Evolutionary conservation across 1,139 yeast genomes (phyloP), one percentile per base, ranked within the genome.

Genomic region (Taphrina communis): DNA sequence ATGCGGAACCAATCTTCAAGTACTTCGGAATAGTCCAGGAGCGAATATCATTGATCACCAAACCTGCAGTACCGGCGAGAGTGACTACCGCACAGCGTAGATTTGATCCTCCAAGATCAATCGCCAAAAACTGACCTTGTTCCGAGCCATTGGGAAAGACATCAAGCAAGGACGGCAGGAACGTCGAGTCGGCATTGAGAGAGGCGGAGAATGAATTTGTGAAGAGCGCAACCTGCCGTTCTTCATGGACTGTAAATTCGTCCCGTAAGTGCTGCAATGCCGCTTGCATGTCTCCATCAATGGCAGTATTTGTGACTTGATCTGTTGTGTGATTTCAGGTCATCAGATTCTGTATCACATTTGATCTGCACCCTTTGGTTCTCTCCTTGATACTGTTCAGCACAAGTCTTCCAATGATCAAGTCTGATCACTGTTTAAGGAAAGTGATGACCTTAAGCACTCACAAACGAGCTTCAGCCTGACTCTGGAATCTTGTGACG

Each of bases 111-210:
- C 97, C 97, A 67, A 91, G 82, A 76, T 90, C 97, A 12, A 92
- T 92, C 59, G 96, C 95, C 71, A 90, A 80, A 72, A 81, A 85
- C 56, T 88, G 80, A n/a, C 97, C 97, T 59, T 79, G 79, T 76
- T 91, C 97, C 65, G 83, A 80, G 65, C 97, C 97, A 42, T 83
- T 82, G 36, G 97, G 97, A 72, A 88, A 82, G 9, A 82, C 81
- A 2, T 90, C 86, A 25, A 90, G 90, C 75, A 80, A 89, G 0
- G 94, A 84, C 56, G 96, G 96, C 71, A 90, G 87, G 97, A 90
- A 53, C 21, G 58, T 53, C 9, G 21, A n/a, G 11, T 35, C 25
- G 25, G 36, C 19, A 11, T 3, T 53, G 1, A 17, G 35, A 0
- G 58, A 31, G 21, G 58, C 41, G 11, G 12, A 2, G n/a, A 50